Conservation (phyloP, 148 eudicot genomes). For the Fallopia convolvulus region DNA sequence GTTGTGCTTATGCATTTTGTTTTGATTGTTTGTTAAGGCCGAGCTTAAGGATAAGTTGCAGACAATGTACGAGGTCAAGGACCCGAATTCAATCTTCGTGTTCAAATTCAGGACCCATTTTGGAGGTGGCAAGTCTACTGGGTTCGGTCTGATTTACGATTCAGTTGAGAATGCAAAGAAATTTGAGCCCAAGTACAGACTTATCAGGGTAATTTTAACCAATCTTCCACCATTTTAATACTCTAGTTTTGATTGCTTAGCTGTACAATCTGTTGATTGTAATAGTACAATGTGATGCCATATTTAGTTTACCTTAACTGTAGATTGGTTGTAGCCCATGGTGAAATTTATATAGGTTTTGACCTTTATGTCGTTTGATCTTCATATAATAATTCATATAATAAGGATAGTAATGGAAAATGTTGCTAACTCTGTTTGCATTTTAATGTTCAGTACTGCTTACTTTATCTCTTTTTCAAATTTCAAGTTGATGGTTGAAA, state of each 20-base stretch:
- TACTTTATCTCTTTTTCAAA: neutral
- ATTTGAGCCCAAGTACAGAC: slow-evolving; percentile 81
- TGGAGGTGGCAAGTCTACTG: slow-evolving; percentile 90
- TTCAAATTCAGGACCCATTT: slow-evolving; percentile 87
- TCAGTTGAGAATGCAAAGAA: slow-evolving; percentile 80
- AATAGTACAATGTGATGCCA: too few species aligned
- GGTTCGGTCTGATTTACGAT: slow-evolving; percentile 79
- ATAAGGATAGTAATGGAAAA: neutral
- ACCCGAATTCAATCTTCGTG: slow-evolving; percentile 58
- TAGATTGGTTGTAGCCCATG: too few species aligned
- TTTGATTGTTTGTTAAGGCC: slow-evolving; percentile 28
- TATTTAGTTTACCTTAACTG: too few species aligned
- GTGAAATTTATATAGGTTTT: neutral
- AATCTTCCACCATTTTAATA: neutral
- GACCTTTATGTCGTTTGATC: neutral
- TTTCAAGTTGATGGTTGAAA: neutral
- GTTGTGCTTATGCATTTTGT: neutral
- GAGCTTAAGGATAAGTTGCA: slow-evolving; percentile 75
- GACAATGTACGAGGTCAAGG: slow-evolving; percentile 65
- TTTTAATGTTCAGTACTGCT: neutral
- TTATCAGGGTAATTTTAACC: slow-evolving; percentile 55
- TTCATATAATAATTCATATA: too few species aligned
- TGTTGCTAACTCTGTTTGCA: neutral
- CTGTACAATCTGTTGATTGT: neutral
- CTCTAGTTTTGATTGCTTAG: too few species aligned